phyloP scores from a whole-genome alignment of 2,329 filamentous ascomycete genomes.

The Sclerotinia borealis region DNA sequence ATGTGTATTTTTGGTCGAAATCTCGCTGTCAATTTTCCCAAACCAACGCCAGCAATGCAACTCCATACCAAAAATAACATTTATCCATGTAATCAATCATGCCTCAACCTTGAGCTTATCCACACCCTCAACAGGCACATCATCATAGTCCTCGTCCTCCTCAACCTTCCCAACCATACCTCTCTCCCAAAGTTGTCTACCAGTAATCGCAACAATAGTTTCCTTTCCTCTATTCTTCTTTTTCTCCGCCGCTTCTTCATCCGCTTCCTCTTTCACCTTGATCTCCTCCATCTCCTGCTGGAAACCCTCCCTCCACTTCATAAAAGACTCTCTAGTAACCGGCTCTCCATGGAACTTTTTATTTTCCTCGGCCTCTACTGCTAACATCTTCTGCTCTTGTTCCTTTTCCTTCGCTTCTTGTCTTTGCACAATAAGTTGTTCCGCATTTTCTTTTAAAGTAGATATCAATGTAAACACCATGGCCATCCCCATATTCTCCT shows the following conservation, averaged over 20 bases:
- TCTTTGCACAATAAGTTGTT: conserved; percentile 72
- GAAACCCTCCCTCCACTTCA: conserved; percentile 76
- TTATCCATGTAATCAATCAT: conserved; percentile 21
- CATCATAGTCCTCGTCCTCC: conserved; percentile 59
- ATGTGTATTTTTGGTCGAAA: background rate
- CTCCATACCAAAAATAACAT: conserved; percentile 19
- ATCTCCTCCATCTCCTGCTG: conserved; percentile 73
- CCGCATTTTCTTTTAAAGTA: conserved; percentile 83
- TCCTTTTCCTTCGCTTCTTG: conserved; percentile 56
- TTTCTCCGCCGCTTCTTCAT: conserved; percentile 73
- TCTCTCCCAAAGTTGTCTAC: conserved; percentile 71
- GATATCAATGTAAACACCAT: conserved; percentile 94
- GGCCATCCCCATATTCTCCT: conserved; percentile 93
- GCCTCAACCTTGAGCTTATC: conserved; percentile 66
- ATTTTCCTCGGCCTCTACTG: conserved; percentile 84
- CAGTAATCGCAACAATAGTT: conserved; percentile 62
- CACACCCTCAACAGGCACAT: conserved; percentile 51
- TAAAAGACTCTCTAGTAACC: conserved; percentile 81
- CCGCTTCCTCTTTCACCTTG: conserved; percentile 61
- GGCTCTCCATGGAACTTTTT: conserved; percentile 88
- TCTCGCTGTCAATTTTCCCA: background rate
- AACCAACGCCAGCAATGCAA: conserved; percentile 30
- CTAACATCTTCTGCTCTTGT: conserved; percentile 48
- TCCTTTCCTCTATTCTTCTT: conserved; percentile 74
- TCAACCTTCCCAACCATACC: conserved; percentile 63